These are phyloP conservation scores for Chenopodium formosanum DNA, from an alignment of 148 eudicot genomes.

Conservation along the genomic window DNA sequence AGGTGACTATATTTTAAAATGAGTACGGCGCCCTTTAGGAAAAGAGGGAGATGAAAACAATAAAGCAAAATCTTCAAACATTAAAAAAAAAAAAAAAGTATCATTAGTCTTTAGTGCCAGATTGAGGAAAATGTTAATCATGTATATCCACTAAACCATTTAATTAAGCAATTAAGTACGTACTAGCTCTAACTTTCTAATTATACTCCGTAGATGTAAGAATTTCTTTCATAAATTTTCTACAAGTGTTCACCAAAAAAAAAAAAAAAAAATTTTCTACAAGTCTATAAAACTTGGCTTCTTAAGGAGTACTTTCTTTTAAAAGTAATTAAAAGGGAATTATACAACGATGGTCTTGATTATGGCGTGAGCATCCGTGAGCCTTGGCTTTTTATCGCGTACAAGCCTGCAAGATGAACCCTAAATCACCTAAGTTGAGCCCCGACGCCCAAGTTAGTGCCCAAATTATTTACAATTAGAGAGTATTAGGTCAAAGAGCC, in stretches of 20 bases:
- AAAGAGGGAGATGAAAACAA: conserved; percentile 7
- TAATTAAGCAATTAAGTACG: neutral
- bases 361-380: too few species aligned
- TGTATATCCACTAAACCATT: conserved; percentile 7
- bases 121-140: conserved; percentile 4
- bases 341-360: too few species aligned
- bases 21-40: conserved; percentile 12
- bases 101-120: neutral
- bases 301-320: neutral
- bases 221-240: neutral
- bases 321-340: too few species aligned
- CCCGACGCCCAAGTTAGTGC: too few species aligned
- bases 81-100: too few species aligned
- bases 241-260: too few species aligned
- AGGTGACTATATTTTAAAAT: neutral
- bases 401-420: too few species aligned
- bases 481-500: too few species aligned
- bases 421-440: too few species aligned
- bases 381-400: too few species aligned
- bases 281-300: neutral
- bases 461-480: too few species aligned
- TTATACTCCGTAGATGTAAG: neutral
- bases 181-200: neutral
- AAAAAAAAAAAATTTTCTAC: neutral
- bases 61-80: neutral